Percentiles rank a stretch among this genome's conserved stretches.
Evolutionary conservation across 352 stramenopile genomes (phyloP).

Genomic region (Globisporangium recalcitrans): DNA sequence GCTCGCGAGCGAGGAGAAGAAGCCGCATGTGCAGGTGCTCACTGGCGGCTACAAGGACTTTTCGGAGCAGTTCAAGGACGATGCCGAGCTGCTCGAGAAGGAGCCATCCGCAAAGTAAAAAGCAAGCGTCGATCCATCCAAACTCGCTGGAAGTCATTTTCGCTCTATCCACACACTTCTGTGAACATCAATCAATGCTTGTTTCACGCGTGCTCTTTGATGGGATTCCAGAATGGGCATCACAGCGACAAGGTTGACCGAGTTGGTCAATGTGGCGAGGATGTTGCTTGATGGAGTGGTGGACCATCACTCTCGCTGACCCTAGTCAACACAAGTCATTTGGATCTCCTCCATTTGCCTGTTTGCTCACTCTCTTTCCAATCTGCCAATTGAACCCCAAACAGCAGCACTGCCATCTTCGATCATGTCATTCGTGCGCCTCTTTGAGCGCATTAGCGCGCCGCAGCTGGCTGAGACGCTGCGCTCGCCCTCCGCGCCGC

Average conservation of each 20-base stretch:
- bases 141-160: background rate
- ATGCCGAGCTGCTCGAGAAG: slow-evolving; percentile 51
- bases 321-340: too few relatives aligned
- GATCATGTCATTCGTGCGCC: slow-evolving; percentile 15
- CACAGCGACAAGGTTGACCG: too few relatives aligned
- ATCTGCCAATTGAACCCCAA: background rate
- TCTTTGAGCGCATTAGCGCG: slow-evolving; percentile 39
- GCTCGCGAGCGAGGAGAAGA: slow-evolving; percentile 30
- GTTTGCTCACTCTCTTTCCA: background rate
- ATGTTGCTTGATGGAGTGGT: too few relatives aligned
- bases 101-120: background rate
- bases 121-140: background rate
- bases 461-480: slow-evolving; percentile 54
- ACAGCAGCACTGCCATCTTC: background rate
- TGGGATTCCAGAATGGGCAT: too few relatives aligned
- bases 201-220: too few relatives aligned
- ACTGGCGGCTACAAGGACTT: slow-evolving; percentile 69
- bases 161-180: background rate
- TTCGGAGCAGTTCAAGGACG: slow-evolving; percentile 42
- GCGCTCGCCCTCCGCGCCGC: slow-evolving; percentile 27
- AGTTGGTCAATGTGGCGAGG: too few relatives aligned
- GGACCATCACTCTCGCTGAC: too few relatives aligned
- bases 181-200: background rate
- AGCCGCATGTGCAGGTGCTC: slow-evolving; percentile 63
- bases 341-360: background rate